phyloP scores from a whole-genome alignment of 305 asterid species.

The Andrographis paniculata region DNA sequence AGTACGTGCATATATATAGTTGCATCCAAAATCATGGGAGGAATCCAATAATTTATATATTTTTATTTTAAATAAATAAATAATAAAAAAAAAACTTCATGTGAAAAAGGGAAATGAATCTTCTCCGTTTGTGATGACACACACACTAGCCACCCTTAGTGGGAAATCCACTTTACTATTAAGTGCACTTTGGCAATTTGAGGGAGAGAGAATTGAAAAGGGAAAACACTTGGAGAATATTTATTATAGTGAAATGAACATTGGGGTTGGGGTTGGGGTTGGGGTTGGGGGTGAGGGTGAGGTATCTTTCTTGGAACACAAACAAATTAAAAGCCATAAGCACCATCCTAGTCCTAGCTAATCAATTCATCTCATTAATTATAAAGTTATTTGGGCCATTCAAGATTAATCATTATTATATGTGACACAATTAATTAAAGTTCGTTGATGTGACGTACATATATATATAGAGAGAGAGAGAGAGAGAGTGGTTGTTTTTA shows the following conservation, averaged over 20 bases:
- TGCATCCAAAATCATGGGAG: conserved; percentile 33
- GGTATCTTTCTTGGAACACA: no score
- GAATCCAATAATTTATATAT: conserved; percentile 14
- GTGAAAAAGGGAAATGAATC: conserved; percentile 22
- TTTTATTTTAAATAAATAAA: no score
- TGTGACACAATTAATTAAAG: no score
- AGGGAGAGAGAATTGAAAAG: conserved; percentile 20
- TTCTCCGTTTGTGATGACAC: conserved; percentile 29
- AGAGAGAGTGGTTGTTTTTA: no score
- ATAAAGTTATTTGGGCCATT: no score
- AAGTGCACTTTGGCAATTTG: conserved; percentile 13
- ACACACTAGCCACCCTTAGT: conserved; percentile 22
- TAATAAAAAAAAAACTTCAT: neutral
- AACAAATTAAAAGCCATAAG: no score
- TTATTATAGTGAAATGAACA: neutral
- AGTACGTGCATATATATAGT: conserved; percentile 14
- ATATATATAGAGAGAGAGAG: neutral
- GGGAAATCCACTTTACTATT: conserved; percentile 9
- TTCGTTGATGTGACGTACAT: neutral
- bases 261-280: neutral
- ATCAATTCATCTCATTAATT: no score
- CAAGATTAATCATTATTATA: no score
- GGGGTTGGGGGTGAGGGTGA: no score
- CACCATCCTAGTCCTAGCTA: no score
- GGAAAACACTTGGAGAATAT: neutral